Evolutionary conservation across 768 basidiomycete genomes (phyloP).

Genomic region (Boletus sp.): DNA sequence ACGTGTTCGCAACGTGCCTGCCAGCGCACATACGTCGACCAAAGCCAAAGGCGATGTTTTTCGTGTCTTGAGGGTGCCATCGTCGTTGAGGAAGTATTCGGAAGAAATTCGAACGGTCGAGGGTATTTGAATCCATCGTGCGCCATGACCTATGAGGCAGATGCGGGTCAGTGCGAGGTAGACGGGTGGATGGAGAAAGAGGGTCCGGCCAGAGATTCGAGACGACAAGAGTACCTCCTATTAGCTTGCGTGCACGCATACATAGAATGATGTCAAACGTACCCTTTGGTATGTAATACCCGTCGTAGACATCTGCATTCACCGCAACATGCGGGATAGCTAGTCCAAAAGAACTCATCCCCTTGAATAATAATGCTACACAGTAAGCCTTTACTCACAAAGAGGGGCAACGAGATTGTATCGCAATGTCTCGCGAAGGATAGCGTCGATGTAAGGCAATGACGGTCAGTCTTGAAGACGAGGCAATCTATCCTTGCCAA

Average conservation of each 20-base stretch:
- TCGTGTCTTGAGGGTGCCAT: constrained; percentile 12
- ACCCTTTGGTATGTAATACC: constrained; percentile 48
- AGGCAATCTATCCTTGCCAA: constrained; percentile 6
- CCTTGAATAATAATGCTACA: neutral
- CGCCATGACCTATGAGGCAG: constrained; percentile 13
- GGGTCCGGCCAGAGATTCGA: constrained; percentile 9
- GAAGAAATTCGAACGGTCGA: constrained; percentile 35
- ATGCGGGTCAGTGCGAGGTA: neutral
- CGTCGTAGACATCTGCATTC: constrained; percentile 40
- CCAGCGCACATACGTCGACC: constrained; percentile 28
- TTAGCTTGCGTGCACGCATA: neutral
- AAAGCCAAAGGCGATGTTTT: constrained; percentile 23
- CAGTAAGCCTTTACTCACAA: constrained; percentile 1
- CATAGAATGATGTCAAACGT: neutral
- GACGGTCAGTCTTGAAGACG: constrained; percentile 8
- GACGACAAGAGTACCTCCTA: constrained; percentile 2
- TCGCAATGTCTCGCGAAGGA: constrained; percentile 13
- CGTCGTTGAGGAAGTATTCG: constrained; percentile 37
- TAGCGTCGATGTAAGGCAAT: constrained; percentile 12
- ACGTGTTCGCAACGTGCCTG: constrained; percentile 17
- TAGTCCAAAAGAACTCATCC: neutral
- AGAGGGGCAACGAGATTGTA: constrained; percentile 6
- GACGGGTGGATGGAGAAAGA: neutral
- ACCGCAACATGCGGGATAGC: constrained; percentile 32
- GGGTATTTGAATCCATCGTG: constrained; percentile 33